These are phyloP conservation scores for Aleurites moluccanus DNA, from an alignment of 441 rosid species.

Conservation along the genomic window DNA sequence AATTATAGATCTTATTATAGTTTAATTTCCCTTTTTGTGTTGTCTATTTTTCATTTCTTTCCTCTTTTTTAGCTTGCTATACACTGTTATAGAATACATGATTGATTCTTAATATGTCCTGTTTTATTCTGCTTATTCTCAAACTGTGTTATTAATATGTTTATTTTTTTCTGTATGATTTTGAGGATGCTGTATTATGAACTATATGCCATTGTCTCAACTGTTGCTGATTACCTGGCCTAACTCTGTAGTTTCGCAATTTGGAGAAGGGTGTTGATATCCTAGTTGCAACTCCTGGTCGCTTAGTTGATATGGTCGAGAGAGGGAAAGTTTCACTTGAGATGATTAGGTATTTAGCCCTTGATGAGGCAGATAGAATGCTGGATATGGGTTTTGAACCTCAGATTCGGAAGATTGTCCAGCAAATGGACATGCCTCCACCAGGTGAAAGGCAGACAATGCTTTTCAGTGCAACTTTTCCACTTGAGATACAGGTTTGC, in stretches of 20 bases:
- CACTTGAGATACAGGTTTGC: conserved; percentile 78
- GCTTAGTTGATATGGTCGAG: conserved; percentile 84
- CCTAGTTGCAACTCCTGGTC: conserved; percentile 90
- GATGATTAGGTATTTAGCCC: conserved; percentile 68
- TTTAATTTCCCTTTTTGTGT: too few relatives aligned
- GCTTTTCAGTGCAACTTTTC: conserved; percentile 95
- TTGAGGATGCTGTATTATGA: not conserved
- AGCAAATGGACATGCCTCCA: conserved; percentile 92
- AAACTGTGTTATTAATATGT: not conserved
- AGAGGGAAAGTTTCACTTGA: conserved; percentile 79
- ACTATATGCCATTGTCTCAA: not conserved
- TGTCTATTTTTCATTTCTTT: too few relatives aligned
- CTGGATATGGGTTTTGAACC: conserved; percentile 98
- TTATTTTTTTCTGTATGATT: not conserved
- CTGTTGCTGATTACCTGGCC: not conserved
- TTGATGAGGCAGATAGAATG: conserved; percentile 94
- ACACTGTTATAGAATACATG: too few relatives aligned
- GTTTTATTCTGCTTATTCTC: not conserved
- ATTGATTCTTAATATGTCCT: not conserved
- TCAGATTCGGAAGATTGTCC: conserved; percentile 84
- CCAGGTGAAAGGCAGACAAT: conserved; percentile 78
- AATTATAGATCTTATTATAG: too few relatives aligned
- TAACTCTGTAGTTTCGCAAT: conserved; percentile 52
- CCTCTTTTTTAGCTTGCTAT: too few relatives aligned
- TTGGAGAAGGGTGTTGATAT: conserved; percentile 91